phyloP scores from a whole-genome alignment of 352 stramenopile genomes.

The Globisporangium polare region DNA sequence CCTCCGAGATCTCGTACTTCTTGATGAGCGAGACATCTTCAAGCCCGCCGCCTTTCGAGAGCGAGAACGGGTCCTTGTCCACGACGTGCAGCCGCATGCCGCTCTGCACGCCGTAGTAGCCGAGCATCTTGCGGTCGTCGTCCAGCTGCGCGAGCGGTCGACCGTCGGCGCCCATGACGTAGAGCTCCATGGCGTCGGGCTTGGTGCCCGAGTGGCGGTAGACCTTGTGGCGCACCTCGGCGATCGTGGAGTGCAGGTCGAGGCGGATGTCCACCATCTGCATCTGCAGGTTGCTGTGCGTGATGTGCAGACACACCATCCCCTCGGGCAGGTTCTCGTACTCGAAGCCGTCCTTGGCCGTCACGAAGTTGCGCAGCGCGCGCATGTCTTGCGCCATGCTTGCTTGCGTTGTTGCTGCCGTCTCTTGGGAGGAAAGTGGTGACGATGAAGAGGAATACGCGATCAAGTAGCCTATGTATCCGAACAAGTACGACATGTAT shows the following conservation, averaged over 20 bases:
- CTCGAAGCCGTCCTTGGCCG: conserved; percentile 79
- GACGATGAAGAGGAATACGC: neutral
- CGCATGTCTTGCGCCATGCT: conserved; percentile 72
- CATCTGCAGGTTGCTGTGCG: conserved; percentile 96
- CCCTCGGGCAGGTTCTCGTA: conserved; percentile 85
- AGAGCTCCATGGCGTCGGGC: conserved; percentile 82
- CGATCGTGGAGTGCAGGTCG: conserved; percentile 89
- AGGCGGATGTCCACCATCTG: conserved; percentile 97
- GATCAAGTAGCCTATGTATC: neutral
- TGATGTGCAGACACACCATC: conserved; percentile 94
- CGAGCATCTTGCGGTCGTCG: conserved; percentile 83
- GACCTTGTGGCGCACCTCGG: conserved; percentile 89
- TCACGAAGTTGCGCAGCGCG: conserved; percentile 74
- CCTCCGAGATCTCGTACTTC: conserved; percentile 98
- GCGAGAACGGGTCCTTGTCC: conserved; percentile 96
- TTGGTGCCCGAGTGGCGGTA: conserved; percentile 96
- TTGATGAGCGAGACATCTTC: conserved; percentile 96
- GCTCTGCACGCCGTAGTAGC: conserved; percentile 88
- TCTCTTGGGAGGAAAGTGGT: neutral
- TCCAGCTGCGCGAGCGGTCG: conserved; percentile 45
- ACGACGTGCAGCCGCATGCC: conserved; percentile 95
- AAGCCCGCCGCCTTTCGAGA: conserved; percentile 91
- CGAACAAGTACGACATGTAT: conserved; percentile 22
- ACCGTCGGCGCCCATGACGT: conserved; percentile 53
- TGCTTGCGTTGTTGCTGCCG: conserved; percentile 1